Percentiles rank a stretch among this genome's conserved stretches.
These are phyloP conservation scores for Grosmannia serpens DNA, from an alignment of 2,329 filamentous ascomycete species.

Conservation along the genomic window DNA sequence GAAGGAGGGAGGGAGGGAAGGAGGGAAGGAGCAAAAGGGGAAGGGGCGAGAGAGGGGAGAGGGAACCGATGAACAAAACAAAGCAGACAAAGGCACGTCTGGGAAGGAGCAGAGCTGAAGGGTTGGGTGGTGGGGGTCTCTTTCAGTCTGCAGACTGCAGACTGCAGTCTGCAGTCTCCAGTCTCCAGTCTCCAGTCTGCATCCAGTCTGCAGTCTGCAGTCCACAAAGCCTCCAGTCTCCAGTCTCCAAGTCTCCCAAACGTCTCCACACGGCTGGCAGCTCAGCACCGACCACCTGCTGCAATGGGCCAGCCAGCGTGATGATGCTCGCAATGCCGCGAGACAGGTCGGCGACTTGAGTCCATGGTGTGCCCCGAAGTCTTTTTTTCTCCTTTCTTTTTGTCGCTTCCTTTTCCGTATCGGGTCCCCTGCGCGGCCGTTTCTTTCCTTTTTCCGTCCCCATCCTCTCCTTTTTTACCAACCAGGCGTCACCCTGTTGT, in stretches of 20 bases:
- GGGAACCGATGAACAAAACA: background rate
- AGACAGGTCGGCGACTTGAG: background rate
- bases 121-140: background rate
- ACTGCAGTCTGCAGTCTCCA: too few species aligned
- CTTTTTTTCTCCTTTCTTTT: background rate
- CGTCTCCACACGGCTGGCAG: slow-evolving; percentile 2
- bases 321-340: background rate
- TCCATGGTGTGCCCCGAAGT: background rate
- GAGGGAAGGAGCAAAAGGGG: too few species aligned
- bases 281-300: background rate
- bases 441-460: background rate
- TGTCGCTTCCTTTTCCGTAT: background rate
- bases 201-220: too few species aligned
- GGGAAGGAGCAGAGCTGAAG: background rate
- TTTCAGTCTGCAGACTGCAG: too few species aligned
- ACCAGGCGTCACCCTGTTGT: background rate
- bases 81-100: background rate
- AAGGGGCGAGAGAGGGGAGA: too few species aligned
- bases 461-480: background rate
- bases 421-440: too few species aligned
- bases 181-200: too few species aligned
- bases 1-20: too few species aligned
- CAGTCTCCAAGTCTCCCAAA: slow-evolving; percentile 3
- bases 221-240: too few species aligned
- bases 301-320: too few species aligned